Evolutionary conservation across 768 basidiomycete species (phyloP), one percentile per base, ranked within the genome.

Genomic region (Cystofilobasidium macerans): DNA sequence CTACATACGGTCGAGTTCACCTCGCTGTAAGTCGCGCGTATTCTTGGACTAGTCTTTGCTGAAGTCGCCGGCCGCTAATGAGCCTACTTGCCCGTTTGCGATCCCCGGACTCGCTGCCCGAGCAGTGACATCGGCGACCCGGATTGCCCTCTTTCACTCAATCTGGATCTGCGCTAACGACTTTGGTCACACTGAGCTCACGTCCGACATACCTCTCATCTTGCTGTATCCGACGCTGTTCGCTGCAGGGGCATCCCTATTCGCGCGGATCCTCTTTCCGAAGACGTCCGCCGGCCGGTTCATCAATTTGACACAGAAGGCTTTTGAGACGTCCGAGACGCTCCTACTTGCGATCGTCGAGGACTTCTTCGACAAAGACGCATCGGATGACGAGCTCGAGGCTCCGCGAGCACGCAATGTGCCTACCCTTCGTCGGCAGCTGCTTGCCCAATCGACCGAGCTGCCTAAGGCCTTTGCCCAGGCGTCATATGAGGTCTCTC

Each of bases 171-270:
- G 56, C 22, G 56, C 62, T 3, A 63, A 43, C 20, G 42, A 61
- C 28, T 45, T 62, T 28, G 35, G 38, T 30, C 51, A 33, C 0
- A 45, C n/a, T 22, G 61, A 67, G 61, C 40, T 62, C 8, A 60
- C 66, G 3, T 30, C 66, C 2, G 47, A 45, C 14, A 58, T 68
- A 56, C 35, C 58, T 5, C 57, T 68, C n/a, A 36, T 57, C 22
- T 40, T 68, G 12, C 26, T 68, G n/a, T 68, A 57, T 20, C 67
- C 67, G 2, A 68, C 61, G 0, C 42, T 68, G 28, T 63, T 68
- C 35, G 67, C 67, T 4, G 61, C 61, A 20, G 45, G 40, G 0
- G 1, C 48, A 18, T 33, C 43, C 24, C 26, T 68, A 28, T 5
- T 68, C 22, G 60, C 61, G 11, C 61, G 61, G 20, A 43, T 68